These are phyloP conservation scores for Penicillium arizonense DNA, from an alignment of 495 filamentous ascomycete species.

Conservation along the genomic window DNA sequence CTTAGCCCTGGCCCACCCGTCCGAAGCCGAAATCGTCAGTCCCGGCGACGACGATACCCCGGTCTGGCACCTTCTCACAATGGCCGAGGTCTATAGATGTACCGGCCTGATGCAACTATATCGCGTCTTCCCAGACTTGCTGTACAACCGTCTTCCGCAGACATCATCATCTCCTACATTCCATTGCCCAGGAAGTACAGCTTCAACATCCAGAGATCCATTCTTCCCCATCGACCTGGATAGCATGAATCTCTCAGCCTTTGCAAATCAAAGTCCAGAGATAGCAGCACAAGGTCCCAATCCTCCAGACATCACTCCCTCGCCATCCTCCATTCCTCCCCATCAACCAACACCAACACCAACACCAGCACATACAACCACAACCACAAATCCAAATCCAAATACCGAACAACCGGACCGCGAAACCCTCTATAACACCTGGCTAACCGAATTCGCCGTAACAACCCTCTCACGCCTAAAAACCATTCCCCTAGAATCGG, in stretches of 20 bases:
- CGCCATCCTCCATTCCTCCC: slow-evolving; percentile 1
- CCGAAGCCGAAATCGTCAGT: slow-evolving; percentile 48
- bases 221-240: slow-evolving; percentile 32
- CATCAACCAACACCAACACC: not conserved
- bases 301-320: not conserved
- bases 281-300: slow-evolving; percentile 2
- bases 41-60: slow-evolving; percentile 56
- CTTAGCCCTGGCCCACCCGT: slow-evolving; percentile 45
- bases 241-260: slow-evolving; percentile 21
- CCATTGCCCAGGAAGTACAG: slow-evolving; percentile 4
- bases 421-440: slow-evolving; percentile 35
- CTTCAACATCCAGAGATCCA: slow-evolving; percentile 14
- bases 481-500: slow-evolving; percentile 50
- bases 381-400: not conserved
- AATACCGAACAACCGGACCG: too few relatives aligned
- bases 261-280: slow-evolving; percentile 8
- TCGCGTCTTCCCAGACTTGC: slow-evolving; percentile 52
- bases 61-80: slow-evolving; percentile 54
- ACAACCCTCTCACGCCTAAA: slow-evolving; percentile 52
- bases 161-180: slow-evolving; percentile 9
- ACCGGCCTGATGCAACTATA: slow-evolving; percentile 55
- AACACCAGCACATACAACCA: not conserved
- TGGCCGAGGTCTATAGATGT: slow-evolving; percentile 57
- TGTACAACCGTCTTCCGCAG: slow-evolving; percentile 39
- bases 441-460: slow-evolving; percentile 53